Base-by-base conservation (phyloP, 1,284 basidiomycete genomes). In the Irpex lacteus region DNA sequence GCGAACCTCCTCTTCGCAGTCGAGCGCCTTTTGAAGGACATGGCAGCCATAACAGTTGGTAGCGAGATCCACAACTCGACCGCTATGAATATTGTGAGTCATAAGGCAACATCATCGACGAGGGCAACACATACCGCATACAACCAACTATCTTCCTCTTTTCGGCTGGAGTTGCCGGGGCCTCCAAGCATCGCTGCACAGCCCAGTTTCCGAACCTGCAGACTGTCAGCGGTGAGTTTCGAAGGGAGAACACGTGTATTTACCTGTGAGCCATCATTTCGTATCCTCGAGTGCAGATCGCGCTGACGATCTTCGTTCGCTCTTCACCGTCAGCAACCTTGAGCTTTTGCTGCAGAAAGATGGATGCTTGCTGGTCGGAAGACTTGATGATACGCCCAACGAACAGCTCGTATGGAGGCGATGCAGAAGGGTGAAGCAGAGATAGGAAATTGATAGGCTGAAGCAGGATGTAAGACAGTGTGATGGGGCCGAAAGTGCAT, bases 241-340 rank as follows among this genome's bases (percentile, higher is more conserved):
- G 52, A 47, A 26, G 26, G 26, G 56, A 40, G 63, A 38, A 59
- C 38, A 59, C 6, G 47, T 3, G 52, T 62, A 70, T 75, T 52
- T 74, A 90, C 90, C 90, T 81, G 73, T 92, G 89, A 65, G 91
- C 91, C 91, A 94, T 94, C 91, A 94, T 93, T 72, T 94, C 92
- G 67, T 90, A 91, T 0, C 91, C 91, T 19, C 87, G 84, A 44
- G 85, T 81, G 65, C 90, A 92, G 64, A 93, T 93, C 57, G 92
- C 91, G 70, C 92, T 90, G 8, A 94, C 87, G 56, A 94, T 94
- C 74, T 91, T 92, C 6, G 81, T 83, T 1, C 92, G 81, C 71
- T 92, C 91, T 60, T 87, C 84, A n/a, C 81, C 68, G 69, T 92
- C 91, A 5, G 91, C 91, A 11, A 92, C 90, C 73, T 94, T 94